Conservation (phyloP, 139 green algal species). For the Deuterostichococcus epilithicus region DNA sequence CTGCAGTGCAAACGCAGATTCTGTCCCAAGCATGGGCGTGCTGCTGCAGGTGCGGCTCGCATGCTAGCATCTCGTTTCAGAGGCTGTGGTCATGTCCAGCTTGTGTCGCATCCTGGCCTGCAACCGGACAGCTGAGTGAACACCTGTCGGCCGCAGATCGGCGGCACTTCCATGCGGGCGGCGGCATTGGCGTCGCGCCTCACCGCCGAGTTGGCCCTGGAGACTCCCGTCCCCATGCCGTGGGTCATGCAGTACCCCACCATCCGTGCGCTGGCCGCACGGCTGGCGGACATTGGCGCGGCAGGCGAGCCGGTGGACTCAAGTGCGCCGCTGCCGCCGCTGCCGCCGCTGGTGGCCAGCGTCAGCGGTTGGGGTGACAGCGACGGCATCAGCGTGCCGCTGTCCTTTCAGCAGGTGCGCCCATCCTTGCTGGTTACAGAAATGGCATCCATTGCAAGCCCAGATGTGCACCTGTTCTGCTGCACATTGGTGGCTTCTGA, state of each 20-base stretch:
- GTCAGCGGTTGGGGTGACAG: background rate
- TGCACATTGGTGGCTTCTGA: too few relatives aligned
- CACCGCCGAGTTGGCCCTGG: background rate
- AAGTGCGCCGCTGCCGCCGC: too few relatives aligned
- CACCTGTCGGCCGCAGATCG: background rate
- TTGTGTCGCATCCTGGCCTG: background rate
- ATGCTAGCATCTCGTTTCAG: too few relatives aligned
- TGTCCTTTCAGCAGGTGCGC: background rate
- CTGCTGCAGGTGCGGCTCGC: too few relatives aligned
- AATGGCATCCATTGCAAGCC: background rate
- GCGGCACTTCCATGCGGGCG: conserved; percentile 26
- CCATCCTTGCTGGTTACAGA: background rate
- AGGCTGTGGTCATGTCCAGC: too few relatives aligned
- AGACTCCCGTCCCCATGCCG: background rate
- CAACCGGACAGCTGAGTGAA: too few relatives aligned
- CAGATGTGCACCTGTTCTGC: too few relatives aligned
- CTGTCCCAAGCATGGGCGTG: too few relatives aligned
- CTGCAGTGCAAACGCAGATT: too few relatives aligned
- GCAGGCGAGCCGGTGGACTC: too few relatives aligned
- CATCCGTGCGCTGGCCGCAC: conserved; percentile 10
- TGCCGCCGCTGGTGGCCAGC: background rate
- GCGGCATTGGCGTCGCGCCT: conserved; percentile 10
- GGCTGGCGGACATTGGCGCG: background rate
- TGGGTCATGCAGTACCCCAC: conserved; percentile 18
- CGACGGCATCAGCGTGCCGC: too few relatives aligned